Evolutionary conservation across 1,139 yeast genomes (phyloP).

Genomic region (Yamadazyma diddensiae): DNA sequence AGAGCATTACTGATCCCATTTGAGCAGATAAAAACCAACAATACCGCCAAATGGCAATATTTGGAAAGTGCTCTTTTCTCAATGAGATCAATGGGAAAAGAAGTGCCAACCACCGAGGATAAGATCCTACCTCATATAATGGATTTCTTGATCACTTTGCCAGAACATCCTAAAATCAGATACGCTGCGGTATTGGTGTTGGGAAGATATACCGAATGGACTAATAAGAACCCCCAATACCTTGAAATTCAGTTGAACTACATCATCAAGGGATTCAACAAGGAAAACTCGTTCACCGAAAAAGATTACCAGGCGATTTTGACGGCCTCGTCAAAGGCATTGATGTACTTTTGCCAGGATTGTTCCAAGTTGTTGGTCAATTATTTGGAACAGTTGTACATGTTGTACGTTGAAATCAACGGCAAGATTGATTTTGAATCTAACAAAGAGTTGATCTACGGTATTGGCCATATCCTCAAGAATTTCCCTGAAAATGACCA

Average conservation of each 20-base stretch:
- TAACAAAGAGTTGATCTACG: conserved; percentile 79
- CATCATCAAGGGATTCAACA: conserved; percentile 69
- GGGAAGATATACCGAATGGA: conserved; percentile 96
- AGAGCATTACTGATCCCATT: conserved; percentile 66
- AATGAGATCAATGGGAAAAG: conserved; percentile 93
- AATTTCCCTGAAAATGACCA: conserved; percentile 39
- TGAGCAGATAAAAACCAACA: conserved; percentile 45
- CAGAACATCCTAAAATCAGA: conserved; percentile 82
- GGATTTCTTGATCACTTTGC: conserved; percentile 66
- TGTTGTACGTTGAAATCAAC: conserved; percentile 67
- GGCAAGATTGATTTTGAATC: conserved; percentile 63
- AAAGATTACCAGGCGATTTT: conserved; percentile 49
- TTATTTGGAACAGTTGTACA: conserved; percentile 72
- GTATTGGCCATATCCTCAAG: conserved; percentile 78
- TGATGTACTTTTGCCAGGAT: conserved; percentile 93
- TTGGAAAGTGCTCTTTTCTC: conserved; percentile 90
- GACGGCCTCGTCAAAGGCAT: conserved; percentile 88
- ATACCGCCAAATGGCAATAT: conserved; percentile 66
- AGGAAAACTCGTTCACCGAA: conserved; percentile 8
- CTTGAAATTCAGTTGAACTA: conserved; percentile 82
- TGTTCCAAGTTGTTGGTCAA: conserved; percentile 68
- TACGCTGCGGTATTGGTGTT: conserved; percentile 91
- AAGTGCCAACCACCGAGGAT: conserved; percentile 67
- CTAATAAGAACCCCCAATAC: conserved; percentile 77
- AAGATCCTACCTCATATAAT: conserved; percentile 74